Conservation (phyloP, 768 basidiomycete genomes). For the Fomitopsis serialis region DNA sequence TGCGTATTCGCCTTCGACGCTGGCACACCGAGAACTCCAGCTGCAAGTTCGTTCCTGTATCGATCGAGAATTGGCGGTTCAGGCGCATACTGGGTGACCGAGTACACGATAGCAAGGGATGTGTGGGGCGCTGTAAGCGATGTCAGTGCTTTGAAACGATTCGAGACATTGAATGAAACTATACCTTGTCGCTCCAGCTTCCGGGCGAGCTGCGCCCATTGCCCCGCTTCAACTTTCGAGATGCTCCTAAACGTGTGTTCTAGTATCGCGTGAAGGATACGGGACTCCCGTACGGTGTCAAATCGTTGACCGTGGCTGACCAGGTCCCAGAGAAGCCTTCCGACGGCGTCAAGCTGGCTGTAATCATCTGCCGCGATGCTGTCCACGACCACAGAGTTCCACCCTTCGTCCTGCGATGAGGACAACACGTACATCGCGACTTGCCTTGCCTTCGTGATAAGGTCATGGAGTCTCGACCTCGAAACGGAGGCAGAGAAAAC, state of each 20-base stretch:
- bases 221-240: constrained; percentile 60
- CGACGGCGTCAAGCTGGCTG: constrained; percentile 18
- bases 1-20: constrained; percentile 56
- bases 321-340: constrained; percentile 29
- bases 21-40: constrained; percentile 65
- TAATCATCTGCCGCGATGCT: constrained; percentile 23
- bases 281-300: constrained; percentile 49
- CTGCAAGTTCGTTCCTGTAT: constrained; percentile 87
- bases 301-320: constrained; percentile 24
- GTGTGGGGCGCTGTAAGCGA: constrained; percentile 58
- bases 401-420: constrained; percentile 37
- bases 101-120: constrained; percentile 58
- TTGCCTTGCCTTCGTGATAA: constrained; percentile 44
- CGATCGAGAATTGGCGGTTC: constrained; percentile 73
- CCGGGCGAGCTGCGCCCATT: constrained; percentile 71
- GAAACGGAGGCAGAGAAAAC: constrained; percentile 40
- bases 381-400: constrained; percentile 43
- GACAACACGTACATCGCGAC: constrained; percentile 62
- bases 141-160: constrained; percentile 1
- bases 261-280: constrained; percentile 58
- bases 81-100: constrained; percentile 54
- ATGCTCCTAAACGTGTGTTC: constrained; percentile 55
- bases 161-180: constrained; percentile 13
- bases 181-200: constrained; percentile 57
- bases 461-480: constrained; percentile 28